These are phyloP conservation scores for Calonectria hawksworthii DNA, from an alignment of 2,329 filamentous ascomycete species.

Conservation along the genomic window DNA sequence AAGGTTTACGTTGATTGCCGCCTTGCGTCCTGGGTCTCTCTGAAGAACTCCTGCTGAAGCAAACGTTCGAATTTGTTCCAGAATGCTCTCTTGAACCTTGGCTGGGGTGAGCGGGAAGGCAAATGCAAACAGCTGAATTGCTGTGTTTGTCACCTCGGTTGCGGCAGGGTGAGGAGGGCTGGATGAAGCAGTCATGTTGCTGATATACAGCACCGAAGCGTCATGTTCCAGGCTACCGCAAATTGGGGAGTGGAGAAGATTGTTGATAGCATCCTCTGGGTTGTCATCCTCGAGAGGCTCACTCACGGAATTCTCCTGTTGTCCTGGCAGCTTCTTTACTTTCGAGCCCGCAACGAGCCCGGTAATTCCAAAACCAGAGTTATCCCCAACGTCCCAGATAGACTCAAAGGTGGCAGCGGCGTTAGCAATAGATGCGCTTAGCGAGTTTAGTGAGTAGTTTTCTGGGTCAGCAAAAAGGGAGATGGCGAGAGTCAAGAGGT, in stretches of 20 bases:
- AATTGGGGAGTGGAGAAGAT: conserved; percentile 76
- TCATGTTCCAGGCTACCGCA: conserved; percentile 92
- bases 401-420: conserved; percentile 92
- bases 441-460: conserved; percentile 84
- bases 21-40: conserved; percentile 88
- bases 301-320: conserved; percentile 67
- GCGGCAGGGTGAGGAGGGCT: conserved; percentile 81
- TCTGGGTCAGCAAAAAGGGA: conserved; percentile 95
- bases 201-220: conserved; percentile 82
- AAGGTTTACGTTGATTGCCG: conserved; percentile 92
- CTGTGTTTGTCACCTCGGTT: conserved; percentile 94
- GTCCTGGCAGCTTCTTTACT: conserved; percentile 77
- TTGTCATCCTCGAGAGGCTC: conserved; percentile 66
- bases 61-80: conserved; percentile 94
- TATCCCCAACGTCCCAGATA: conserved; percentile 95
- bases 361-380: conserved; percentile 93
- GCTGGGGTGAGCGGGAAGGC: conserved; percentile 89
- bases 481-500: conserved; percentile 89
- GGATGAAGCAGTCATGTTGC: conserved; percentile 57
- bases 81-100: conserved; percentile 94
- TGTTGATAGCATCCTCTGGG: conserved; percentile 76
- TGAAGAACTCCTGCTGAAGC: conserved; percentile 84
- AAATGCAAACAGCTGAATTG: conserved; percentile 93
- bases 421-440: conserved; percentile 92
- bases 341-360: conserved; percentile 85